Base-by-base conservation (phyloP, 108 stramenopile species). In the Nitzschia sp. region DNA sequence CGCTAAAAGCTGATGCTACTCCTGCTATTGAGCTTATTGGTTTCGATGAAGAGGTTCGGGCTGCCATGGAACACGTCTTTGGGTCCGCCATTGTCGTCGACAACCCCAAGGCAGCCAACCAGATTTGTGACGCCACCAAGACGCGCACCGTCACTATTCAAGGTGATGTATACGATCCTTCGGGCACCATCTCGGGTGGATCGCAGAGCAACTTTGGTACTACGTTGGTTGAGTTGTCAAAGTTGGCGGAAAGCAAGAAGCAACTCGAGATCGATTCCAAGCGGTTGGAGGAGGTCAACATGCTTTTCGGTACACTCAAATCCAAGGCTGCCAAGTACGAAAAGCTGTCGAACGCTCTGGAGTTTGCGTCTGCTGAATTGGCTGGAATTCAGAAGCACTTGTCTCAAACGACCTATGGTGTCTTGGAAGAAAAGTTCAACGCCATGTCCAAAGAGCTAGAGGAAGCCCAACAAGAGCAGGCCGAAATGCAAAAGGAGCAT, bases 121-220 rank as follows among this genome's bases (percentile, higher is more conserved):
- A 81, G 8, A 95, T 97, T 64, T 97, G 97, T 46, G 97, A 98
- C 74, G 76, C 82, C 5, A 95, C 97, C 32, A 90, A 90, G 54
- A 90, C 94, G 19, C 85, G 86, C 31, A 96, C 96, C 15, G 98
- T 98, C 3, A 99, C 99, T 25, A 70, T 97, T 28, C 95, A 97
- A 28, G 99, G 99, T 34, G 99, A 99, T 68, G 87, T 95, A 18
- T 98, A 95, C 72, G 98, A 99, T 69, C 99, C 99, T 0, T 87
- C 95, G 2, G 99, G 99, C 27, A 98, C 97, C 18, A 95, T 99
- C 45, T 94, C 96, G 35, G 98, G 98, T 55, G 97, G 97, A 8
- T 95, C 95, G 1, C 78, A 79, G 36, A 77, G 86, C 62, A 85
- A 87, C 42, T 70, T 94, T 38, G 92, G 91, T 8, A 78, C 88